Evolutionary conservation across 208 protist species (phyloP), one percentile per base, ranked within the genome.

Genomic region (Trypanosoma brucei): DNA sequence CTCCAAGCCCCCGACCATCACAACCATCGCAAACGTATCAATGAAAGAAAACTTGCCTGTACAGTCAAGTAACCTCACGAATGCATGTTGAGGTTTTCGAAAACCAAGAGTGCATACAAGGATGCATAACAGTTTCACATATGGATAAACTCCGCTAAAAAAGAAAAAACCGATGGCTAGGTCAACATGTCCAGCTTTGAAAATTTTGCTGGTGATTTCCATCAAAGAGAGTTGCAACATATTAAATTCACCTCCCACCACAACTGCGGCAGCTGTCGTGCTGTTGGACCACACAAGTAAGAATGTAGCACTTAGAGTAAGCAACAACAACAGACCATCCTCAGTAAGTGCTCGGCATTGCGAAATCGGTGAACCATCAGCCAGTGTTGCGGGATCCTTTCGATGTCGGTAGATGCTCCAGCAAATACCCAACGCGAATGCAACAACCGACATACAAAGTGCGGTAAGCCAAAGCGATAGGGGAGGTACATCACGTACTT

Each of bases 101-200:
- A 78, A 22, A 14, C 96, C 51, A 0, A 82, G 59, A 2, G 44
- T 65, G 22, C 53, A 64, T 6, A 92, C 67, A 0, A 87, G 14
- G 37, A 86, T 65, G 8, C 30, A 30, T 1, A 58, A 14, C 33
- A 95, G 51, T 51, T 79, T 60, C 0, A 94, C 65, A 72, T 98
- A 98, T 1, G 97, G 96, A 81, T 97, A 98, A 14, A 86, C 55
- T 3, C 96, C 94, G n/a, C 92, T 96, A 70, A 98, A 96, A 6
- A 97, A 1, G 7, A 93, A 81, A 9, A 98, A 85, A 44, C 94
- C 72, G 3, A 97, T 48, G 4, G 89, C 81, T 33, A 98, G 83
- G 1, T 78, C 68, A 13, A 86, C 75, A 48, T 96, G 68, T 6
- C 81, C 70, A 1, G 93, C 90, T 1, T 79, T 5, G 88, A 87